phyloP scores from a whole-genome alignment of 139 green algal species.

The Dunaliella sp. region DNA sequence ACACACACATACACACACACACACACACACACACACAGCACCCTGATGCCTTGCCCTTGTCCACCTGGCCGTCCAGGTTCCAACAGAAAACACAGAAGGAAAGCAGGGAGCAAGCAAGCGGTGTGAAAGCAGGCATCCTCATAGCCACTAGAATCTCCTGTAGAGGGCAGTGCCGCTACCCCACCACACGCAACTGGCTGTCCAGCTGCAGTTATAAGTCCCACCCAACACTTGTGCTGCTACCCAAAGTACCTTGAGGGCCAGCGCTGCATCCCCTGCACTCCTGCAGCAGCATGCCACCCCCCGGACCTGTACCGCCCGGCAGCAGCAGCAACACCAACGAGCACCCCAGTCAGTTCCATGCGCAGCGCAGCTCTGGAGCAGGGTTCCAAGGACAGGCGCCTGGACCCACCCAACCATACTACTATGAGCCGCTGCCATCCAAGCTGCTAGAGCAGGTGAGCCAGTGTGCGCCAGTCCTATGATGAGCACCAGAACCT shows the following conservation, averaged over 20 bases:
- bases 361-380: background rate
- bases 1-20: slow-evolving; percentile 4
- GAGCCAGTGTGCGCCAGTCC: no score
- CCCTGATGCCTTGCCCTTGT: background rate
- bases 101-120: background rate
- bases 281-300: slow-evolving; percentile 59
- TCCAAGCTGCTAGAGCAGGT: background rate
- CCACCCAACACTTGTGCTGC: no score
- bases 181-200: no score
- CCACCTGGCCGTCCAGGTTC: no score
- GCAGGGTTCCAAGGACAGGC: background rate
- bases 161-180: no score
- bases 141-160: no score
- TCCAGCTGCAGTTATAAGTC: no score
- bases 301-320: no score
- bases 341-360: background rate
- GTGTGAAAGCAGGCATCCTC: background rate
- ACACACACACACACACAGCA: slow-evolving; percentile 12
- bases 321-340: slow-evolving; percentile 51
- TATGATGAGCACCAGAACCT: no score
- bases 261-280: slow-evolving; percentile 14
- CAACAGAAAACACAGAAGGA: no score
- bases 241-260: background rate
- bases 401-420: background rate
- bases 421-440: background rate